Evolutionary conservation across 176 grass and related monocot species (phyloP), one percentile per base, ranked within the genome.

Genomic region (Avena eriantha): DNA sequence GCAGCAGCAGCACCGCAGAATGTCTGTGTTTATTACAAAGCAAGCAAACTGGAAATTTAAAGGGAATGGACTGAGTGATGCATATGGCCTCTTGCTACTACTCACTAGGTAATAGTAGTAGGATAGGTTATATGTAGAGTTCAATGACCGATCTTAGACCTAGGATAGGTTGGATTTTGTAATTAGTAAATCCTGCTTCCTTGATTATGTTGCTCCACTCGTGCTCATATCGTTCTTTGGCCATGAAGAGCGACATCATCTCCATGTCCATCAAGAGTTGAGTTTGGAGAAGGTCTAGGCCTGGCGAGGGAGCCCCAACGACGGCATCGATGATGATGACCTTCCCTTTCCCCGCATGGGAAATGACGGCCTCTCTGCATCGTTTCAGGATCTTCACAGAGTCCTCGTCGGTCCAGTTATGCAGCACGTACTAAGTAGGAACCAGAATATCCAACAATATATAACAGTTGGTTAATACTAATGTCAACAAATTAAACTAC

Each of bases 291-390:
- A 43, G 74, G 7, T 47, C 39, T 41, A 41, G 7, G 6, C 7
- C 39, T 7, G 21, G 41, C 0, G 35, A 31, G 16, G n/a, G 36
- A 11, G n/a, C 39, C 0, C 78, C 71, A 26, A 77, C 23, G 13
- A 93, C 76, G 0, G 55, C 63, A 2, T 90, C 87, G 1, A 90
- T 35, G 33, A 93, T 73, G 14, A 93, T 84, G 36, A 84, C 80
- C 58, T 92, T 92, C 2, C 91, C 76, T 0, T 54, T 41, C 39
- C 39, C 39, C 7, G 39, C 87, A 81, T 16, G 26, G 8, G 19
- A 2, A 15, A 78, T 78, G 10, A 29, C 29, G 1, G 76, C 33
- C 4, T 79, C 11, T 13, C 6, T 82, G 16, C 69, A 66, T 2
- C 34, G 79, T 15, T 39, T 82, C 0, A 87, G 65, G 79, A 87